Base-by-base conservation (phyloP, 2,329 filamentous ascomycete genomes). In the Hypoxylon sp. region DNA sequence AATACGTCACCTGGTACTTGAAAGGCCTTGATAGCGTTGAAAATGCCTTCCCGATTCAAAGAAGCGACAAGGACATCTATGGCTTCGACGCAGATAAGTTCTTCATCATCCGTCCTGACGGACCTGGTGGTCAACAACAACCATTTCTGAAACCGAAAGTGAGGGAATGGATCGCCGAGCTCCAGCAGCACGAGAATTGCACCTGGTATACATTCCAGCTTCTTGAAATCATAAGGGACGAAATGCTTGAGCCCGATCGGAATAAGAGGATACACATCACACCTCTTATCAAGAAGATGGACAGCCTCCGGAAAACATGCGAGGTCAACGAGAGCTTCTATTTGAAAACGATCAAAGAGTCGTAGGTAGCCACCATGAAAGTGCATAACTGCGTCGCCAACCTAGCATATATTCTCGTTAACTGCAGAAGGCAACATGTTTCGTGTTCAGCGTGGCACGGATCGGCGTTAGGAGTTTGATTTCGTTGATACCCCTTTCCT, bases 1-100 rank as follows among this genome's bases (percentile, higher is more conserved):
- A 82, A 57, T 77, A 79, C 4, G 66, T 77, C n/a, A 81, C 78
- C 0, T 82, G 79, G 78, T 67, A 78, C 6, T 1, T 81, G 2
- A 26, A 59, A 11, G 80, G 78, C 0, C 44, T 58, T 1, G 50
- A 75, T 0, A 51, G 54, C 3, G 66, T 76, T 0, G 37, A 60
- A 8, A 37, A 74, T 0, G 31, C 5, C 1, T 77, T 76, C 13
- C 50, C 71, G 0, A 14, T 50, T 0, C 5, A 5, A 0, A 66
- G 73, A 9, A 14, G 35, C 0, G 65, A 64, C 6, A 37, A 14
- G 8, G 66, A 72, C 26, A 63, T 62, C 8, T 53, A 66, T 3
- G 53, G 37, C 2, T 74, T 74, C 39, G 9, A 48, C 0, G 13
- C 66, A 8, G 73, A 74, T 29, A 73, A 31, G 3, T 74, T 73